These are phyloP conservation scores for Mucor indicus DNA, from an alignment of 371 early-diverging fungal genomes.

Conservation along the genomic window DNA sequence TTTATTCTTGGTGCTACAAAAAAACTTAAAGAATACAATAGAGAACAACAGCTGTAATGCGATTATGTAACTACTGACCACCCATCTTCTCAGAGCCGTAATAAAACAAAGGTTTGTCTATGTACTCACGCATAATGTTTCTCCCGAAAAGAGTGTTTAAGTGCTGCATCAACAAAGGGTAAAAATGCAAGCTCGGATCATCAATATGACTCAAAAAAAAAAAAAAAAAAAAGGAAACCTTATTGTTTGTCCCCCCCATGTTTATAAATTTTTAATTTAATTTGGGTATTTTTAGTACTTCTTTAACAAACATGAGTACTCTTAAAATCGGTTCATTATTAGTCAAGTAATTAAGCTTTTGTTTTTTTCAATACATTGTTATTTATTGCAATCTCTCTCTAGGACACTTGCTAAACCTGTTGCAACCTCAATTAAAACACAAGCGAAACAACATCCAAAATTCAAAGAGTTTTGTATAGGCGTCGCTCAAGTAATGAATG, in stretches of 20 bases:
- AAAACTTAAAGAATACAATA: too few species aligned
- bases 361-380: not conserved
- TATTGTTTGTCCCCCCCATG: not conserved
- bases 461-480: constrained; percentile 79
- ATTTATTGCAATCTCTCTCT: not conserved
- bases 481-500: constrained; percentile 68
- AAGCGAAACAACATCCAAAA: constrained; percentile 64
- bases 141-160: too few species aligned
- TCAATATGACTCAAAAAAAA: too few species aligned
- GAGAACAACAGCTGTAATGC: too few species aligned
- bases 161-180: too few species aligned
- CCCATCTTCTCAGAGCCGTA: too few species aligned
- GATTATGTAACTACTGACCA: too few species aligned
- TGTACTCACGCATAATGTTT: too few species aligned
- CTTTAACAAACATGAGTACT: constrained; percentile 42
- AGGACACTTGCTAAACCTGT: constrained; percentile 83
- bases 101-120: too few species aligned
- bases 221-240: too few species aligned
- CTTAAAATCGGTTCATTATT: constrained; percentile 65
- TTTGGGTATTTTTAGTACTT: constrained; percentile 1
- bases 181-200: too few species aligned
- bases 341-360: constrained; percentile 31
- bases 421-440: constrained; percentile 77
- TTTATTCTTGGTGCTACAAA: too few species aligned
- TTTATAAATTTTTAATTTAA: not conserved